Percentiles rank a stretch among this genome's conserved stretches.
Evolutionary conservation across 2,329 filamentous ascomycete genomes (phyloP).

Genomic region (Fusarium avenaceum): DNA sequence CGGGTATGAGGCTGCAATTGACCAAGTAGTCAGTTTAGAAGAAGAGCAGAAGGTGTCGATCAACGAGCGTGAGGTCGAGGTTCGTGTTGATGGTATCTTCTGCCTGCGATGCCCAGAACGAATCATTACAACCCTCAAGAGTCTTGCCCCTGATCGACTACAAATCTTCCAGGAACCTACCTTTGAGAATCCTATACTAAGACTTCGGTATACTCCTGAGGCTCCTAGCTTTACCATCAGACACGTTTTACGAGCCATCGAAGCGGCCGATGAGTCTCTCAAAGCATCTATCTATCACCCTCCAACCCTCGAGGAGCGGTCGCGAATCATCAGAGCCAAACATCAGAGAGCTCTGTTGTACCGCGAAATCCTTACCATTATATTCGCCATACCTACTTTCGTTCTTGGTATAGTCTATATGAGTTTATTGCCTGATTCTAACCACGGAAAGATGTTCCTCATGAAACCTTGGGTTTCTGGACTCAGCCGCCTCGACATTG

Average conservation of each 20-base stretch:
- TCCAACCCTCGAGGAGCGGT: slow-evolving; percentile 85
- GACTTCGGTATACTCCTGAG: slow-evolving; percentile 76
- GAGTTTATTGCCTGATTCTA: slow-evolving; percentile 75
- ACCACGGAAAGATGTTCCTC: slow-evolving; percentile 72
- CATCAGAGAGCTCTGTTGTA: slow-evolving; percentile 77
- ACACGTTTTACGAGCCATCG: slow-evolving; percentile 77
- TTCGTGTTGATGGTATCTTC: slow-evolving; percentile 79
- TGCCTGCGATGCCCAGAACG: slow-evolving; percentile 77
- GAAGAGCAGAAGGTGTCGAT: slow-evolving; percentile 57
- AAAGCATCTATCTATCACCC: slow-evolving; percentile 80
- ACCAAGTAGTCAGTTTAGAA: slow-evolving; percentile 61
- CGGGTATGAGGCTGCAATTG: slow-evolving; percentile 75
- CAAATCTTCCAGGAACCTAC: slow-evolving; percentile 69
- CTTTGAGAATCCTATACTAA: slow-evolving; percentile 74
- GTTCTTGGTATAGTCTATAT: slow-evolving; percentile 92
- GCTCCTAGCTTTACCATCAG: slow-evolving; percentile 80
- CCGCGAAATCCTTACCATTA: slow-evolving; percentile 77
- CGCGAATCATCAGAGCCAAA: slow-evolving; percentile 76
- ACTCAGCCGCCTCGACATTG: slow-evolving; percentile 81
- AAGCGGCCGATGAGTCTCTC: slow-evolving; percentile 75
- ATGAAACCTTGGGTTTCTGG: slow-evolving; percentile 79
- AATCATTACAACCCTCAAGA: slow-evolving; percentile 66
- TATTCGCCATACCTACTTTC: slow-evolving; percentile 84
- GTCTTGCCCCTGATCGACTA: slow-evolving; percentile 64
- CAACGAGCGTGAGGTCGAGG: slow-evolving; percentile 69